Evolutionary conservation across 768 basidiomycete genomes (phyloP), one percentile per base, ranked within the genome.

Genomic region (Suillus subluteus): DNA sequence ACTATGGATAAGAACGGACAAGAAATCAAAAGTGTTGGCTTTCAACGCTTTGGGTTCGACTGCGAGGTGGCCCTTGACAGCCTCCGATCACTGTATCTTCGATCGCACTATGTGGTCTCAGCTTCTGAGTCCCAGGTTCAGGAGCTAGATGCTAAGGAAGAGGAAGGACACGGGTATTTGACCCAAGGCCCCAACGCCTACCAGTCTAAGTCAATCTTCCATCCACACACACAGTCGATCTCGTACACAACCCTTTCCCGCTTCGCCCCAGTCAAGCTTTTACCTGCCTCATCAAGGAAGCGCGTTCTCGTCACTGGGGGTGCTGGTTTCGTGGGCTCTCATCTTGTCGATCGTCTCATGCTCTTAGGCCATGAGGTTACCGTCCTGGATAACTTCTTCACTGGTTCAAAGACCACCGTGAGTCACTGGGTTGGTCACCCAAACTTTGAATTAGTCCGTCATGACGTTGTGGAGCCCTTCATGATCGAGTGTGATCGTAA

Each of bases 271-370:
- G 96, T 99, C 67, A 94, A 88, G 73, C 88, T 96, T 58, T 87
- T 99, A 58, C 79, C 94, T 12, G 88, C 92, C 26, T 82, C 88
- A 2, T 78, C 82, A 67, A 88, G 95, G 73, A 98, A 97, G 80
- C 91, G 97, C 66, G 82, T 99, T 72, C 87, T 99, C 48, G 91
- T 98, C 71, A 99, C 97, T 26, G 97, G 97, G 66, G 97, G 98
- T 50, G 98, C 97, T 44, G 98, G 98, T n/a, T 99, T 99, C 78
- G 97, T 99, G 66, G 98, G 98, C 18, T 97, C 95, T 40, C 98
- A 99, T 81, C 89, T 99, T 58, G 94, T 99, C 63, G 98, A 99
- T 82, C 88, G 98, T 59, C 88, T 99, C 68, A 96, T 99, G 95
- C 86, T 98, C 68, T 88, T 99, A 62, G 98, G 98, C 18, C 98